These are phyloP conservation scores for Sanghuangporus baumii DNA, from an alignment of 1,284 basidiomycete species.

Conservation along the genomic window DNA sequence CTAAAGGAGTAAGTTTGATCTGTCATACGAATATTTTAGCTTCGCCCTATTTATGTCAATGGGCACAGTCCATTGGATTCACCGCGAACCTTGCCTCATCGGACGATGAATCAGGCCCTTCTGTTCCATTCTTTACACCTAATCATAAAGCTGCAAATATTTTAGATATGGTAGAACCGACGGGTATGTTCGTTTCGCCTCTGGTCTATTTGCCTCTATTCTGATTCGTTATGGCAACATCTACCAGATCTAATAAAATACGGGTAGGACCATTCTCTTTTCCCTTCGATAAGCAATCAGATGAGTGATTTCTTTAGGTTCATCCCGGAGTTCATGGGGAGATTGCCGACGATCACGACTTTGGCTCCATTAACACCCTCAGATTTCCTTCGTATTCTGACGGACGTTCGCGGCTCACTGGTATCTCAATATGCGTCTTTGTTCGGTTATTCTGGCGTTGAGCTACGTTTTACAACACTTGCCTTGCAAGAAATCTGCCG, in stretches of 20 bases:
- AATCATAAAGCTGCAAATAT: conserved; percentile 51
- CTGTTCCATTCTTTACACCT: conserved; percentile 68
- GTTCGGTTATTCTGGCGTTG: conserved; percentile 77
- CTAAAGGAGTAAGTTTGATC: conserved; percentile 66
- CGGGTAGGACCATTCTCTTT: conserved; percentile 41
- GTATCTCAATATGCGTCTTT: conserved; percentile 85
- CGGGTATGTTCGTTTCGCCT: conserved; percentile 36
- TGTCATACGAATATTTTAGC: neutral
- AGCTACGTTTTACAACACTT: conserved; percentile 74
- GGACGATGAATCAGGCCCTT: conserved; percentile 28
- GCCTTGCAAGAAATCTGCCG: conserved; percentile 74
- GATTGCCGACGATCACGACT: conserved; percentile 83
- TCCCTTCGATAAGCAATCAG: neutral
- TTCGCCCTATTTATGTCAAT: neutral
- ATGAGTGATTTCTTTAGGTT: conserved; percentile 42
- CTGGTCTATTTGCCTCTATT: neutral
- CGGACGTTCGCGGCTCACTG: conserved; percentile 86
- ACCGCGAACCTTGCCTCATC: conserved; percentile 58
- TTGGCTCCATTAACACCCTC: conserved; percentile 65
- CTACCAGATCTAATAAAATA: conserved; percentile 74
- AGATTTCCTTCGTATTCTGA: conserved; percentile 86
- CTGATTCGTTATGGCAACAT: neutral
- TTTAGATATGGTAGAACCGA: conserved; percentile 64
- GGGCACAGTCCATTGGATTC: conserved; percentile 78
- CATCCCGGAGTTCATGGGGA: conserved; percentile 93